Evolutionary conservation across 2,329 filamentous ascomycete genomes (phyloP).

Genomic region (Dactylellina haptotyla): DNA sequence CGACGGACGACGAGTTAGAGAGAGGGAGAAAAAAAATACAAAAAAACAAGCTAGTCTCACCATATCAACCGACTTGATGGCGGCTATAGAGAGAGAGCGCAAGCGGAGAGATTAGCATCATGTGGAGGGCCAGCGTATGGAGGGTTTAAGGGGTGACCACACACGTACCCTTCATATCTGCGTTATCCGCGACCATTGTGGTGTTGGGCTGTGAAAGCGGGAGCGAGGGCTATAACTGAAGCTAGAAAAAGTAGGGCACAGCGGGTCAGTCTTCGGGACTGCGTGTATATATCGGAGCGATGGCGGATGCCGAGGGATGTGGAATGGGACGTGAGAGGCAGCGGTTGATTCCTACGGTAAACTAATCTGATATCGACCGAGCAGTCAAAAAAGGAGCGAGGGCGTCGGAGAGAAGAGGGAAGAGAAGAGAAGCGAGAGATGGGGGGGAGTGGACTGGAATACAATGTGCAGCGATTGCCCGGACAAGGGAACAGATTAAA

Average conservation of each 20-base stretch:
- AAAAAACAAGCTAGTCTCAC: conserved; percentile 67
- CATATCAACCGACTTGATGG: conserved; percentile 99
- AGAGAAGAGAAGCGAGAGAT: background rate
- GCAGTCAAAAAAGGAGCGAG: too few relatives aligned
- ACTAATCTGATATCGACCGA: too few relatives aligned
- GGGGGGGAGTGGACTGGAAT: conserved; percentile 14
- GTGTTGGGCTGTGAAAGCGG: background rate
- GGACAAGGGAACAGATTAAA: conserved; percentile 10
- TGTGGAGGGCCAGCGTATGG: background rate
- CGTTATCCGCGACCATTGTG: conserved; percentile 38
- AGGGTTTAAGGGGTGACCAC: conserved; percentile 3
- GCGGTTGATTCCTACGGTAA: too few relatives aligned
- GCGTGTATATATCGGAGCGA: background rate
- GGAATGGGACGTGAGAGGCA: background rate
- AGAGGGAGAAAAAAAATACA: background rate
- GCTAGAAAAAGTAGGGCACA: background rate
- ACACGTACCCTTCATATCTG: conserved; percentile 48
- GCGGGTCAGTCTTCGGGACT: conserved; percentile 2
- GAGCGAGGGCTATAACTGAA: too few relatives aligned
- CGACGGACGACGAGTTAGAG: conserved; percentile 46
- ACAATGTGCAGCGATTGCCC: conserved; percentile 1
- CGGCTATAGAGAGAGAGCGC: conserved; percentile 69
- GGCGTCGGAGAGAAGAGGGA: background rate
- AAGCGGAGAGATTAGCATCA: background rate
- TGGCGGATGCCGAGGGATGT: background rate